These are phyloP conservation scores for Cicer arietinum DNA, from an alignment of 306 rosid genomes.

Conservation along the genomic window DNA sequence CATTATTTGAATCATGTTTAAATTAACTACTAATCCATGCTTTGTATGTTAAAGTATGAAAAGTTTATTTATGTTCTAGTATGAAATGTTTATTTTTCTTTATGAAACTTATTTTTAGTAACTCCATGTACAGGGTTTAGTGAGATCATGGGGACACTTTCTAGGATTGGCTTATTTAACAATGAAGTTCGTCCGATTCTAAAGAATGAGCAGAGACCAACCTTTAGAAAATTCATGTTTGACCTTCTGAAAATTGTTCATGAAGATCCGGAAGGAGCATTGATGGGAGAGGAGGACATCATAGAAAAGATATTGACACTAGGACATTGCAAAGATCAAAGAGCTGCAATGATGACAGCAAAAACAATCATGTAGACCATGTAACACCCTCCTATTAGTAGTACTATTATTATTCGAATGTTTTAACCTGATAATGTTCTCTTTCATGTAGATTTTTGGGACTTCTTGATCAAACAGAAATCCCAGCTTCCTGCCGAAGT, in stretches of 20 bases:
- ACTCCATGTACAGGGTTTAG: constrained; percentile 64
- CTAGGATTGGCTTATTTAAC: constrained; percentile 79
- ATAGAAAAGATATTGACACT: constrained; percentile 57
- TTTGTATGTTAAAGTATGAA: background rate
- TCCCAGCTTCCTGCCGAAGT: constrained; percentile 79
- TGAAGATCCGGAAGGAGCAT: constrained; percentile 43
- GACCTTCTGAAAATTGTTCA: constrained; percentile 61
- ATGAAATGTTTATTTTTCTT: constrained; percentile 25
- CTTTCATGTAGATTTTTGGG: constrained; percentile 76
- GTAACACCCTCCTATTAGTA: constrained; percentile 16
- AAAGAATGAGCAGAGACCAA: constrained; percentile 58
- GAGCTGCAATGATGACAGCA: constrained; percentile 69
- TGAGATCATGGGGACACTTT: constrained; percentile 81
- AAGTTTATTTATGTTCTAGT: background rate
- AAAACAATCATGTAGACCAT: constrained; percentile 77
- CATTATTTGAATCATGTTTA: constrained; percentile 19
- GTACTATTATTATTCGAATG: constrained; percentile 14
- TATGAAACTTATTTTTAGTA: constrained; percentile 13
- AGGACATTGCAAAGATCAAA: constrained; percentile 72
- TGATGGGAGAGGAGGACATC: constrained; percentile 64
- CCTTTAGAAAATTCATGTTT: constrained; percentile 67
- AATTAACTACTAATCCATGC: background rate
- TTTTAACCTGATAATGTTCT: constrained; percentile 18
- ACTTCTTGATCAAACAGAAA: constrained; percentile 67
- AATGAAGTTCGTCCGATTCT: constrained; percentile 65